A percentile compares a stretch with the other conserved stretches of the same genome.
Conservation (phyloP, 495 filamentous ascomycete genomes). For the Xylaria longipes region DNA sequence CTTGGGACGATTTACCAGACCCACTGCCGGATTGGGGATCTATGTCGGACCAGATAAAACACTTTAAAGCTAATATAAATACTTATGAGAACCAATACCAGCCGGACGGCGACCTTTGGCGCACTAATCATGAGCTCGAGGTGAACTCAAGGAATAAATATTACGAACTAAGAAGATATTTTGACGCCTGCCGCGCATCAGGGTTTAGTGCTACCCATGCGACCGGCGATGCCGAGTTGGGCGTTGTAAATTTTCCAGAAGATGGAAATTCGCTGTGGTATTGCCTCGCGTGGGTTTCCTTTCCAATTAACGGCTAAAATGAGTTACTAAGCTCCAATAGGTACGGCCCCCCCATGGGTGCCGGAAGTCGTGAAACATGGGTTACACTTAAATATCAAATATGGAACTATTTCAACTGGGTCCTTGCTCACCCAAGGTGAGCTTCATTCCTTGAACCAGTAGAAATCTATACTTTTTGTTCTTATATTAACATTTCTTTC, state of each 20-base stretch:
- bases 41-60: not conserved
- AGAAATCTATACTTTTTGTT: no score
- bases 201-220: not conserved
- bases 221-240: not conserved
- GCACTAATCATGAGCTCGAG: not conserved
- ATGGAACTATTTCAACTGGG: conserved; percentile 6
- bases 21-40: not conserved
- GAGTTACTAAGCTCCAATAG: not conserved
- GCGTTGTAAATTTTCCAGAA: not conserved
- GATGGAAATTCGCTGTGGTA: conserved; percentile 9
- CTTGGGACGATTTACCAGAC: conserved; percentile 1
- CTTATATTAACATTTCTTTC: not conserved
- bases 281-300: not conserved
- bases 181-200: not conserved
- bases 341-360: not conserved
- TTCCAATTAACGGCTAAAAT: no score
- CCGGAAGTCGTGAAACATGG: not conserved
- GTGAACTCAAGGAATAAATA: not conserved
- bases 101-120: not conserved
- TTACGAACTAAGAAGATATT: not conserved
- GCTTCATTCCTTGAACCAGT: not conserved
- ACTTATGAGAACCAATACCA: not conserved
- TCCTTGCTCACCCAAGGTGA: not conserved
- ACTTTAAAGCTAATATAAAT: not conserved
- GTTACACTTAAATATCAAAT: not conserved